Evolutionary conservation across 768 basidiomycete genomes (phyloP), one percentile per base, ranked within the genome.

Genomic region (Suillus plorans): DNA sequence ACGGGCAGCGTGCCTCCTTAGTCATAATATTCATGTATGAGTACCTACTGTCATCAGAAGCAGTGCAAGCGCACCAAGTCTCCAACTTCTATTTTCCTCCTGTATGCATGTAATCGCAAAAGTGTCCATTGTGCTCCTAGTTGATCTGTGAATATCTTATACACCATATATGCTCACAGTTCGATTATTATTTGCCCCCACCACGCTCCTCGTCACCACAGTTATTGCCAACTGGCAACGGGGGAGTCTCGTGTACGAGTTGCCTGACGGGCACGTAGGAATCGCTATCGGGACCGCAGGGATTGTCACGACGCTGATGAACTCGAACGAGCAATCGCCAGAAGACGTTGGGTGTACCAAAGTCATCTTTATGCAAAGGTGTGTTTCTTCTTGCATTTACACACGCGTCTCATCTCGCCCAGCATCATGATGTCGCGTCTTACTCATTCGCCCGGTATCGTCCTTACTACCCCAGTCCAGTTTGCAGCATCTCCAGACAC

Each of bases 381-480:
- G 62, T 47, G 3, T 50, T 25, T 22, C 56, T 28, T 7, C 52
- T 47, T 28, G 14, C 34, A 20, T 37, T n/a, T 50, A 52, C 53
- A 64, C 1, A 62, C 42, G 5, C 57, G 28, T 36, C 57, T 64
- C 31, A 28, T 53, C 36, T 64, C 28, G 71, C 63, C 36, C 71
- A 97, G 95, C 95, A 98, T n/a, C n/a, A n/a, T n/a, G n/a, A n/a
- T 72, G 87, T 97, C 60, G 95, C 93, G 4, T 94, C 93, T 37
- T 97, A 97, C 70, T 73, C 85, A 1, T 88, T 85, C 70, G 96
- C 95, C 5, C 87, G 90, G 60, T 97, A 92, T 75, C 87, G 88
- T n/a, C 95, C 95, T 22, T 93, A 28, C 25, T 28, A 86, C 68
- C 95, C 95, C n/a, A 89, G 88, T 0, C 94, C 93, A 94, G 70